Evolutionary conservation across 441 rosid genomes (phyloP), one percentile per base, ranked within the genome.

Genomic region (Populus hybrid): DNA sequence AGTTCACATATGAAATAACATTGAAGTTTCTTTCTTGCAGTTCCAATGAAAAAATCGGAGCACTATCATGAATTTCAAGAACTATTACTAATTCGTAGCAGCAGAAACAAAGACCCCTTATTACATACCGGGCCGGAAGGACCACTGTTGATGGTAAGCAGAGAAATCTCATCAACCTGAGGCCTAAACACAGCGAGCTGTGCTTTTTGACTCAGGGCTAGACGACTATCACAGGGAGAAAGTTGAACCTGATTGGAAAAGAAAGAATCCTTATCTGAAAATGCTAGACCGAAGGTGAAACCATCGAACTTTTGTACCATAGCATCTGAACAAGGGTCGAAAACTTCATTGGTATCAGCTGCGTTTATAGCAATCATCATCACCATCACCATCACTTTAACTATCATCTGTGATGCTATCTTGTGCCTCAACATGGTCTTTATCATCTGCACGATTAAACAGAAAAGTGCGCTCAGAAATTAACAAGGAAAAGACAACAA

Each of bases 181-280:
- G 98, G 97, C 86, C 98, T 79, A 79, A 92, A 95, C 57, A 94
- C 82, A 2, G 97, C 89, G 4, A 95, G 88, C 80, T 87, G 85
- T 1, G 95, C 92, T 50, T 8, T 64, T 66, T 87, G 86, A 32
- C 81, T 74, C 6, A 95, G 87, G 67, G 80, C 84, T 14, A 93
- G 97, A 28, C 97, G 99, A 14, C 68, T 67, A 75, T 95, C 97
- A 18, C 99, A 92, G 23, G 98, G 99, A 0, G 99, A 95, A 80
- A 91, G 92, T 79, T 93, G 99, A 67, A 82, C 76, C 71, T 89
- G 86, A 21, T 90, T 78, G 14, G 69, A 72, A 77, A 90, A 94
- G 83, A 95, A 92, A 9, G 89, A 87, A 53, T 91, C 97, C 73
- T 72, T 91, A 21, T 78, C 68, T 0, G 99, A 91, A 75, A 94